phyloP scores from a whole-genome alignment of 2,329 filamentous ascomycete species.

The Zarea fungicola region DNA sequence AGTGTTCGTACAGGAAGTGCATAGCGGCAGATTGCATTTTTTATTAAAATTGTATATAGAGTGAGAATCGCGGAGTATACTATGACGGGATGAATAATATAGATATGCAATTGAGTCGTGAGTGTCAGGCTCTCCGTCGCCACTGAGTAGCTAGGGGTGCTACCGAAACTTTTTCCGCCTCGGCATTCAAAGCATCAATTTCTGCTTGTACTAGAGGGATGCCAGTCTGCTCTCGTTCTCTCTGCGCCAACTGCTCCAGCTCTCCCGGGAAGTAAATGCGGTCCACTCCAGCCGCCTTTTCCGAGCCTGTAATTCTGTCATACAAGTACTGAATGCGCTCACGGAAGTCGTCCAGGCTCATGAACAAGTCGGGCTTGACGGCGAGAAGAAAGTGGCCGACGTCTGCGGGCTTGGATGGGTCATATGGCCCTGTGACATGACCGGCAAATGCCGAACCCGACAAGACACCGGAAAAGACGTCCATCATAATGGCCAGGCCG shows the following conservation, averaged over 20 bases:
- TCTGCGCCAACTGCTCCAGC: constrained; percentile 51
- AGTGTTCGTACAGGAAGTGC: neutral
- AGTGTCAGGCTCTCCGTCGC: no score
- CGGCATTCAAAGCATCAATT: constrained; percentile 50
- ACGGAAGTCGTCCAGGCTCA: constrained; percentile 64
- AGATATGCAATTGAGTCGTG: neutral
- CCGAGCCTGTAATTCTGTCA: constrained; percentile 45
- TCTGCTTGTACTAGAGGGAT: constrained; percentile 56
- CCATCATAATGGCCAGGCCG: constrained; percentile 78
- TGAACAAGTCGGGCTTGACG: constrained; percentile 70
- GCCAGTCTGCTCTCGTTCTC: constrained; percentile 45
- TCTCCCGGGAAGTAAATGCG: constrained; percentile 59
- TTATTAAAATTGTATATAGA: neutral
- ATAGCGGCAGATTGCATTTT: neutral
- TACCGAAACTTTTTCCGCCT: constrained; percentile 42
- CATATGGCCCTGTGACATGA: constrained; percentile 71
- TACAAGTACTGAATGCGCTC: constrained; percentile 54
- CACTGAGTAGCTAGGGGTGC: constrained; percentile 14
- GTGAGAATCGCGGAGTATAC: no score
- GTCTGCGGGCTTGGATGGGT: constrained; percentile 61
- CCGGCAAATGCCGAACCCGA: constrained; percentile 76
- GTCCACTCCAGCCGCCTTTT: constrained; percentile 51
- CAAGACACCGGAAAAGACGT: constrained; percentile 75
- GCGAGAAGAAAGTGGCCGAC: constrained; percentile 71
- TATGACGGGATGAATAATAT: no score